Conservation (phyloP, 2,329 filamentous ascomycete species). For the Neurospora sp. region DNA sequence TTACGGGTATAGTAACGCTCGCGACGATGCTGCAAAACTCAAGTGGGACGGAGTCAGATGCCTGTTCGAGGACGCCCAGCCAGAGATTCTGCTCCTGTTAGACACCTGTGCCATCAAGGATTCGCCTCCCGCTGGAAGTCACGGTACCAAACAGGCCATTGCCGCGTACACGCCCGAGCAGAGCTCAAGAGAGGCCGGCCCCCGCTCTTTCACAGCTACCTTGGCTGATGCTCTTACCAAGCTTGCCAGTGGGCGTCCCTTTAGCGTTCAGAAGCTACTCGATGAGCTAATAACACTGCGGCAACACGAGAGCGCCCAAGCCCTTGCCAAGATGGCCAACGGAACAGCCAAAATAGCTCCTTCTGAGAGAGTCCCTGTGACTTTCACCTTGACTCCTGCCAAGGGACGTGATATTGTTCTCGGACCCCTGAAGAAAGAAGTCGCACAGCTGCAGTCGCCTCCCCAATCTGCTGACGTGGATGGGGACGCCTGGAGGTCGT, state of each 20-base stretch:
- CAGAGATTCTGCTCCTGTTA: constrained; percentile 52
- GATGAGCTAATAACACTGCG: constrained; percentile 42
- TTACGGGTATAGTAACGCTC: constrained; percentile 37
- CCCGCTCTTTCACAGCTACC: constrained; percentile 49
- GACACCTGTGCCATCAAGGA: constrained; percentile 52
- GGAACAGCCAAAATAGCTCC: constrained; percentile 29
- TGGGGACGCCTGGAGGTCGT: constrained; percentile 13
- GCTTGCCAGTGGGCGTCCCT: constrained; percentile 42
- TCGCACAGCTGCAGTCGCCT: constrained; percentile 23
- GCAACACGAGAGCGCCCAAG: constrained; percentile 34
- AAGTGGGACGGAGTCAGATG: constrained; percentile 56
- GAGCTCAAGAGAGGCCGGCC: constrained; percentile 31
- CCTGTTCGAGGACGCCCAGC: constrained; percentile 52
- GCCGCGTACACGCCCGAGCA: constrained; percentile 49
- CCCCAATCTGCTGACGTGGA: constrained; percentile 21
- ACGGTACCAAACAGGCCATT: constrained; percentile 53
- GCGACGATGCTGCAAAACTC: constrained; percentile 49
- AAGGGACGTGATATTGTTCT: constrained; percentile 45
- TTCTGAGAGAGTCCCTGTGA: constrained; percentile 34
- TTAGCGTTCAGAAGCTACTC: constrained; percentile 45
- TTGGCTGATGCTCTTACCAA: constrained; percentile 45
- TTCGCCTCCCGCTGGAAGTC: constrained; percentile 37
- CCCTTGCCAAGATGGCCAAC: constrained; percentile 33
- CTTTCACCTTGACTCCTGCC: constrained; percentile 46
- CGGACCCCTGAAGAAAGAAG: constrained; percentile 32